Base-by-base conservation (phyloP, 2,329 filamentous ascomycete genomes). In the Aspergillus calidoustus region DNA sequence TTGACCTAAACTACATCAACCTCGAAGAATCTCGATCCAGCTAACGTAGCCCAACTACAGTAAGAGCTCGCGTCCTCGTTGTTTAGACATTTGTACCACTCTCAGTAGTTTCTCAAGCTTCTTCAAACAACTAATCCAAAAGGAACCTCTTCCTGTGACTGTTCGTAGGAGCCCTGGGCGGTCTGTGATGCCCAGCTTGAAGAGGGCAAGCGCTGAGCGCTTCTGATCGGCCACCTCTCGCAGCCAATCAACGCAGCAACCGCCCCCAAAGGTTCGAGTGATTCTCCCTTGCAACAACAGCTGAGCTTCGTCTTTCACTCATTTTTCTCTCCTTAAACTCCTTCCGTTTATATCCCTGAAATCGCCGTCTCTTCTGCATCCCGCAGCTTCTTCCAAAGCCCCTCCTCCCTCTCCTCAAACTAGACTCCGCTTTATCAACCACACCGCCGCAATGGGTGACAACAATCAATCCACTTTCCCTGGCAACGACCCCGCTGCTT, bases 401-500 rank as follows among this genome's bases (percentile, higher is more conserved):
- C 41, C 22, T 55, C 57, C 25, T 28, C 25, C 46, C 58, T 66
- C 62, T 70, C 66, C 30, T 49, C 65, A 28, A 25, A 3, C 11
- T 22, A 3, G 17, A 34, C 23, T 9, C 17, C 23, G 7, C 31
- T 19, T 23, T 30, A 15, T 64, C 57, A 50, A 53, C 56, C 60
- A 31, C 47, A 25, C 47, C 48, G 50, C 54, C 68, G 74, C 54
- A 58, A 79, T 78, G 76, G 71, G 73, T 69, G 75, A 75, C 66
- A 70, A 74, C 69, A 71, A 69, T 54, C 64, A 64, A 55, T 59
- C 66, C 23, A 68, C 68, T 51, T 64, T 70, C 47, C 64, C 70
- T n/a, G 68, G 65, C 68, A 70, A 70, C 62, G 69, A 76, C 67
- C 73, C 84, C 65, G 77, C 82, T 65, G 74, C 77, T 60, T 70